Evolutionary conservation across 176 grass and related monocot species (phyloP), one percentile per base, ranked within the genome.

Genomic region (Alopecurus myosuroides): DNA sequence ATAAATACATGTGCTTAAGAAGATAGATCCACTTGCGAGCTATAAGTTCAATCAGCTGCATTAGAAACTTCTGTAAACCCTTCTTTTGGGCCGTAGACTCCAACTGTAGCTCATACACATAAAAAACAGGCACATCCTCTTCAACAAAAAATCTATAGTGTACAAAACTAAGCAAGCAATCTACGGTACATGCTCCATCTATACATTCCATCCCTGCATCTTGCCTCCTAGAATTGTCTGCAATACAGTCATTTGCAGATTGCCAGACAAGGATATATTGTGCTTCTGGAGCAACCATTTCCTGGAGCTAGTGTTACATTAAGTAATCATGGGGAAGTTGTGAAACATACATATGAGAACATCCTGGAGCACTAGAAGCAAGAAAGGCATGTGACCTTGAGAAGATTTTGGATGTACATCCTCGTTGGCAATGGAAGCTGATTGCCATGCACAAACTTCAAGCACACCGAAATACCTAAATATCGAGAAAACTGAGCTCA

Each of bases 21-120:
- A 80, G 25, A 56, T 82, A 45, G 25, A 81, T 63, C 90, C 95
- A 93, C 95, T 90, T 94, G 52, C 82, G 82, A 78, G 89, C 89
- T 88, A 95, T 83, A 77, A 93, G 80, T 65, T 98, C 92, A 68
- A 98, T 41, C 79, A 95, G 66, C 39, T 92, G 87, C 87, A 95
- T 98, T 80, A 98, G 23, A 52, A 98, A 93, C 58, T 91, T 95
- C 26, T 89, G 90, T 67, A 98, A 81, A 7, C 89, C 92, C 79
- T 98, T 95, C 39, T 88, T 85, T 53, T 95, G 86, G 29, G 56
- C 65, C 55, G 81, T 90, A 88, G 87, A 39, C 77, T 92, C 91
- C 66, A 98, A 85, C 46, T 95, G 95, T 72, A 98, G 86, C 65
- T 98, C 93, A 90, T 92, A 95, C 19, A 98, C 91, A 93, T 95